Conservation (phyloP, 768 basidiomycete genomes). For the Boletus rubropictus region DNA sequence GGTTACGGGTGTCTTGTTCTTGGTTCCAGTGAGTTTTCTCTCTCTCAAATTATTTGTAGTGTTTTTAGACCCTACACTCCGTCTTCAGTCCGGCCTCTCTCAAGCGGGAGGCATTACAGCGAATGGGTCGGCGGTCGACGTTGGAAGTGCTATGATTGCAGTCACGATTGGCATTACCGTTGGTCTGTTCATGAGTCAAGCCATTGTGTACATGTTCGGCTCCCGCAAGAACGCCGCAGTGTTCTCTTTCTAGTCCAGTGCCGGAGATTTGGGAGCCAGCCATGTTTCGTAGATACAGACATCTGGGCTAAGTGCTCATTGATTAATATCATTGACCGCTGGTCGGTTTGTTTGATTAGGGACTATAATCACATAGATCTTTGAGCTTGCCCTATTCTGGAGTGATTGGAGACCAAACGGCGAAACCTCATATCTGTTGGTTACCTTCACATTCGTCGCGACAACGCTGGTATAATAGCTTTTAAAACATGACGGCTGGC, state of each 20-base stretch:
- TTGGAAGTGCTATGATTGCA: slow-evolving; percentile 83
- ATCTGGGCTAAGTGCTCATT: neutral
- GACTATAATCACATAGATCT: neutral
- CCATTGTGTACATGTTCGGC: slow-evolving; percentile 83
- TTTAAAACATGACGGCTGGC: slow-evolving; percentile 84
- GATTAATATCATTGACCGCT: neutral
- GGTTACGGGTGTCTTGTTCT: slow-evolving; percentile 83
- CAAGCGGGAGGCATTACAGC: slow-evolving; percentile 82
- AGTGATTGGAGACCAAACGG: neutral
- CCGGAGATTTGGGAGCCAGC: neutral
- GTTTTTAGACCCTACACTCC: neutral
- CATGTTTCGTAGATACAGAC: slow-evolving; percentile 1
- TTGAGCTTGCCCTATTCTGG: neutral
- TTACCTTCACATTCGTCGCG: neutral
- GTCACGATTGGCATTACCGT: slow-evolving; percentile 89
- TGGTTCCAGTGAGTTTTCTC: slow-evolving; percentile 65
- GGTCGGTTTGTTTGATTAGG: slow-evolving; percentile 6
- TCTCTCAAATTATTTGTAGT: neutral
- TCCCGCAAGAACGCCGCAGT: slow-evolving; percentile 77
- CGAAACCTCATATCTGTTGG: slow-evolving; percentile 4
- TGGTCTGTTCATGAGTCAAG: slow-evolving; percentile 83
- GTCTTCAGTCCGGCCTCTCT: slow-evolving; percentile 67
- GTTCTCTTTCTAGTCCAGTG: slow-evolving; percentile 60
- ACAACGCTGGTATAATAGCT: slow-evolving; percentile 8
- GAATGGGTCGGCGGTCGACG: slow-evolving; percentile 76